phyloP scores from a whole-genome alignment of 2,329 filamentous ascomycete species.

The Neoascochyta sp. region DNA sequence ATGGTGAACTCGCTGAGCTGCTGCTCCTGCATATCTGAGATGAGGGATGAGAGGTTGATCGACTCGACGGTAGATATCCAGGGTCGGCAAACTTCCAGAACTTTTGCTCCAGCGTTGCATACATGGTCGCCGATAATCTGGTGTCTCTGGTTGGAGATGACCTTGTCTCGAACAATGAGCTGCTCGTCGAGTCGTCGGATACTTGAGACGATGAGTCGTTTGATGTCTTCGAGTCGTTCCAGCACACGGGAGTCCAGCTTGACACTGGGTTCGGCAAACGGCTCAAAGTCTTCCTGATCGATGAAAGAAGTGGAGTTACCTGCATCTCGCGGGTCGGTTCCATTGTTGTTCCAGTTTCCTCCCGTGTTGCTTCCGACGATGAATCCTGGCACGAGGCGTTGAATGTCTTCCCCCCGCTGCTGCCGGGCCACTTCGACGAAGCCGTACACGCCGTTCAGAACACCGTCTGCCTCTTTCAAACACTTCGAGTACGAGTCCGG shows the following conservation, averaged over 20 bases:
- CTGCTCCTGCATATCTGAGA: conserved; percentile 74
- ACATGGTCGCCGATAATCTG: conserved; percentile 77
- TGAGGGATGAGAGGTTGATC: conserved; percentile 78
- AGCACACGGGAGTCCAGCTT: conserved; percentile 73
- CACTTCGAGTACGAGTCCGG: conserved; percentile 94
- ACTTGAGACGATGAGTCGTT: conserved; percentile 77
- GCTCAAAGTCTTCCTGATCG: conserved; percentile 80
- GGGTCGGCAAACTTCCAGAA: conserved; percentile 82
- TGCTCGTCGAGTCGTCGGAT: conserved; percentile 85
- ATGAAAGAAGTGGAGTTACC: conserved; percentile 67
- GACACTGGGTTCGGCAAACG: conserved; percentile 65
- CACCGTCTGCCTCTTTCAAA: conserved; percentile 93
- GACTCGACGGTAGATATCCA: conserved; percentile 91
- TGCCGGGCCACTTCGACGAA: conserved; percentile 94
- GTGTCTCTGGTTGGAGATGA: conserved; percentile 75
- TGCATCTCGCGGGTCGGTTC: conserved; percentile 61
- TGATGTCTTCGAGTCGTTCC: conserved; percentile 80
- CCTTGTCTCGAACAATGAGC: conserved; percentile 71
- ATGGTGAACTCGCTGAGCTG: conserved; percentile 82
- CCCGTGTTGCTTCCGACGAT: conserved; percentile 79
- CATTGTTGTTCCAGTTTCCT: conserved; percentile 79
- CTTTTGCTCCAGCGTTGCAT: conserved; percentile 71
- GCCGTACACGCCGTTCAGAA: conserved; percentile 87
- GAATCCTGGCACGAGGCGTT: conserved; percentile 89
- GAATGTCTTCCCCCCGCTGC: conserved; percentile 89